Percentiles rank a stretch among this genome's conserved stretches.
Evolutionary conservation across 75 land plant genomes (phyloP).

Genomic region (Cupressus sempervirens): DNA sequence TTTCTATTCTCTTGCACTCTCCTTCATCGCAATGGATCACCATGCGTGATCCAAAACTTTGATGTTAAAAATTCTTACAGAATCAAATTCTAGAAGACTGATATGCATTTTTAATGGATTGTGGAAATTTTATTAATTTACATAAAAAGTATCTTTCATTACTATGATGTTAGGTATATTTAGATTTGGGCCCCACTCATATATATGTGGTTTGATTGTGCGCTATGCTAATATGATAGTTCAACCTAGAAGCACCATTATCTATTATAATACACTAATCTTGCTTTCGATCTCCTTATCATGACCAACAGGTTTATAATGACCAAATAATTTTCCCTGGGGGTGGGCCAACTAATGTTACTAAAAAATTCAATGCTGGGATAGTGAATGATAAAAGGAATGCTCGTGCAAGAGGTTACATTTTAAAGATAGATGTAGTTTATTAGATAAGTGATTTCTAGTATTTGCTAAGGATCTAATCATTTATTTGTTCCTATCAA

Average conservation of each 20-base stretch:
- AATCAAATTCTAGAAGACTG: too few relatives aligned
- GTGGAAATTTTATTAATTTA: too few relatives aligned
- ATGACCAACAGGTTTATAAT: conserved; percentile 59
- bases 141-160: background rate
- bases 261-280: background rate
- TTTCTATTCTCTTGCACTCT: too few relatives aligned
- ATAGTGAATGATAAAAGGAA: conserved; percentile 64
- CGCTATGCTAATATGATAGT: background rate
- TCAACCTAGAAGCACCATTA: too few relatives aligned
- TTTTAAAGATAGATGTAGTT: background rate
- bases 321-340: conserved; percentile 78
- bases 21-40: too few relatives aligned
- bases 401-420: conserved; percentile 57
- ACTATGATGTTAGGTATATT: background rate
- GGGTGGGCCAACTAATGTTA: conserved; percentile 61
- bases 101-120: too few relatives aligned
- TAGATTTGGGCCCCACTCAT: background rate
- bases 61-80: too few relatives aligned
- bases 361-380: conserved; percentile 56
- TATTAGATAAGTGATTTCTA: background rate
- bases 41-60: too few relatives aligned
- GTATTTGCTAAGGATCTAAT: background rate
- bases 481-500: background rate
- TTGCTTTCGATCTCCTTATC: background rate
- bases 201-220: background rate